Conservation (phyloP, 345 rosid genomes). For the Anacardium occidentale region DNA sequence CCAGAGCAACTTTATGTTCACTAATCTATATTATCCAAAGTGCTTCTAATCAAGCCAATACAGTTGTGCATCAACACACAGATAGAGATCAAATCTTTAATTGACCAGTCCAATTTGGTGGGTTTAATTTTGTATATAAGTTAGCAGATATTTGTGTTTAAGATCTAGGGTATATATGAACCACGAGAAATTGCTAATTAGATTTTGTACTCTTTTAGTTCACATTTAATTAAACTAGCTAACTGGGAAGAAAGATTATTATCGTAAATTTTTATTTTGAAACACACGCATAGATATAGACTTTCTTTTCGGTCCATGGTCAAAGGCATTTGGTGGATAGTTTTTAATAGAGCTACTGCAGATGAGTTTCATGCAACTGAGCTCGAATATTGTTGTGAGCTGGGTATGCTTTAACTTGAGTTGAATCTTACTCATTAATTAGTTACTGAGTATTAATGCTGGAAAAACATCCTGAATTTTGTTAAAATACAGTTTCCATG, state of each 20-base stretch:
- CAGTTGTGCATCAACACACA: neutral
- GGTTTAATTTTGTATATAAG: neutral
- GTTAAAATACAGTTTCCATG: neutral
- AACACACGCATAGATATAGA: too few relatives aligned
- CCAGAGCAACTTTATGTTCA: neutral
- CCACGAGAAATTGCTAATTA: neutral
- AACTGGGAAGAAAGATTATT: neutral
- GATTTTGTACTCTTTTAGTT: neutral
- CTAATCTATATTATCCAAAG: slow-evolving; percentile 1
- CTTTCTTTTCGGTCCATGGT: too few relatives aligned
- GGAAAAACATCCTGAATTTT: neutral
- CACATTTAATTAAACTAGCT: neutral
- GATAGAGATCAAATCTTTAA: neutral
- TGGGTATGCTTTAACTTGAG: neutral
- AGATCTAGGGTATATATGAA: neutral
- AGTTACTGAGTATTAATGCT: neutral
- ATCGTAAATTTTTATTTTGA: too few relatives aligned
- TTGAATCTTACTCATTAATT: neutral
- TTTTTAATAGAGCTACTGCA: neutral
- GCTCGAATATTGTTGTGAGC: neutral
- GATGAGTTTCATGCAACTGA: neutral
- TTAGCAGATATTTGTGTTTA: neutral
- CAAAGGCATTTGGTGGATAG: too few relatives aligned
- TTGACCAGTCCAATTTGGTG: neutral
- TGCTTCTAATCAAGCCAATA: neutral